phyloP scores from a whole-genome alignment of 2,329 filamentous ascomycete species.

The Aspergillus pseudotamarii region DNA sequence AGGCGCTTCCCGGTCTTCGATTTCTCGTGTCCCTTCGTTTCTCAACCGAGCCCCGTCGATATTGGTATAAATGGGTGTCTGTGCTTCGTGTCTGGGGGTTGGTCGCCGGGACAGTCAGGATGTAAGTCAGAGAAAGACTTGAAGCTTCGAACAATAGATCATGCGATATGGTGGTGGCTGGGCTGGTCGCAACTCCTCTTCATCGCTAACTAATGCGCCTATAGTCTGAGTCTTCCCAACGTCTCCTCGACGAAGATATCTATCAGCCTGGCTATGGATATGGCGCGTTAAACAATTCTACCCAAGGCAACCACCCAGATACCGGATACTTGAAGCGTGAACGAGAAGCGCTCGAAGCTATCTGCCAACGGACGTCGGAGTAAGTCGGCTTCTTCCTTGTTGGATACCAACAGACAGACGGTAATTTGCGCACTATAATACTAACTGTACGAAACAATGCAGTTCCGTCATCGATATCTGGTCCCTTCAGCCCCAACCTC shows the following conservation, averaged over 20 bases:
- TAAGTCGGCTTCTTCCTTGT: slow-evolving; percentile 26
- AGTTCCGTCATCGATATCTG: slow-evolving; percentile 50
- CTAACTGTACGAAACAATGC: neutral
- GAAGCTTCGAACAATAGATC: neutral
- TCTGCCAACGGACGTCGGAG: slow-evolving; percentile 52
- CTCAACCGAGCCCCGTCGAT: slow-evolving; percentile 7
- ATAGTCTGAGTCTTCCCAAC: slow-evolving; percentile 44
- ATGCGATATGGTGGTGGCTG: neutral
- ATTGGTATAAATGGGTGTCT: slow-evolving; percentile 45
- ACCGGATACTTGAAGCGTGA: slow-evolving; percentile 47
- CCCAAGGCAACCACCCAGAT: slow-evolving; percentile 43
- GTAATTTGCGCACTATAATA: neutral
- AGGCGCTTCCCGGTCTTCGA: slow-evolving; percentile 9
- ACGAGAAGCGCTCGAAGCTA: slow-evolving; percentile 49
- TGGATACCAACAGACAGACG: neutral
- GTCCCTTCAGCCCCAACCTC: slow-evolving; percentile 47
- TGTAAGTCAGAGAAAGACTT: slow-evolving; percentile 26
- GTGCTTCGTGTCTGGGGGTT: slow-evolving; percentile 47
- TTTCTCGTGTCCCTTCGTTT: slow-evolving; percentile 13
- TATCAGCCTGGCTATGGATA: slow-evolving; percentile 50
- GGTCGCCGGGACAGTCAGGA: slow-evolving; percentile 42
- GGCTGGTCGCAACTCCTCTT: neutral
- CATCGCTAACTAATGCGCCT: slow-evolving; percentile 3
- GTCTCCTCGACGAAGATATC: slow-evolving; percentile 48
- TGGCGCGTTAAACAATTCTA: slow-evolving; percentile 41